A percentile compares a stretch with the other conserved stretches of the same genome.
phyloP scores from a whole-genome alignment of 805 yeast genomes.

The Candida hungchunana region DNA sequence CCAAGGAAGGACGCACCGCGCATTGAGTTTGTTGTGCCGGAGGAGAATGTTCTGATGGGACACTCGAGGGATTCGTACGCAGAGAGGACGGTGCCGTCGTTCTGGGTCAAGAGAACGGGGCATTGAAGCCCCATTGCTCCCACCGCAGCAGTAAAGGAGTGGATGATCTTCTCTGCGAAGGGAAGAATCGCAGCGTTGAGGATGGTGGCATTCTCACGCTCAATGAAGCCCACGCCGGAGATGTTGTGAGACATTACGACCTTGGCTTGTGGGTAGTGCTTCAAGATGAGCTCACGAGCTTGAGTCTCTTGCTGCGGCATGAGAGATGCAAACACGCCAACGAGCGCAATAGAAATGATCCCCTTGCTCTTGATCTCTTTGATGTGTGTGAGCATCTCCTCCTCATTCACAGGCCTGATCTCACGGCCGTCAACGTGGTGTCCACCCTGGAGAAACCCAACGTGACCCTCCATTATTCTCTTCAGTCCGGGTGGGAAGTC shows the following conservation, averaged over 20 bases:
- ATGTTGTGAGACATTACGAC: slow-evolving; percentile 34
- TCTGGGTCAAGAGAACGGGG: slow-evolving; percentile 40
- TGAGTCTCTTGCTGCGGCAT: slow-evolving; percentile 33
- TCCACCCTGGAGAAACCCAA: slow-evolving; percentile 35
- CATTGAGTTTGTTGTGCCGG: slow-evolving; percentile 46
- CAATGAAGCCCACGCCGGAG: slow-evolving; percentile 40
- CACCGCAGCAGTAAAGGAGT: slow-evolving; percentile 34
- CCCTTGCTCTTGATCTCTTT: slow-evolving; percentile 28
- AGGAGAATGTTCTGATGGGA: slow-evolving; percentile 43
- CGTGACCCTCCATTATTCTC: slow-evolving; percentile 31
- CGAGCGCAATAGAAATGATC: slow-evolving; percentile 33
- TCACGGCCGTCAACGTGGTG: slow-evolving; percentile 36
- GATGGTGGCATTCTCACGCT: slow-evolving; percentile 43
- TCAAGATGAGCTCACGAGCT: slow-evolving; percentile 30
- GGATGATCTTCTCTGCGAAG: slow-evolving; percentile 38
- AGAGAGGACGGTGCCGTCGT: slow-evolving; percentile 42
- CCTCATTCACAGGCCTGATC: slow-evolving; percentile 30
- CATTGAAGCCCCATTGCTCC: slow-evolving; percentile 31
- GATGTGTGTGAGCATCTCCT: slow-evolving; percentile 26
- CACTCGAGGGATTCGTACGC: slow-evolving; percentile 33
- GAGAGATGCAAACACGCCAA: slow-evolving; percentile 37
- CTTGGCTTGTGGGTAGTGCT: slow-evolving; percentile 31
- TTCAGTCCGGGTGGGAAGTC: slow-evolving; percentile 38
- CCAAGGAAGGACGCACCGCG: slow-evolving; percentile 41
- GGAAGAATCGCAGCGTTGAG: slow-evolving; percentile 38